Evolutionary conservation across 2,329 filamentous ascomycete genomes (phyloP), one percentile per base, ranked within the genome.

Genomic region (Pseudogymnoascus sp.): DNA sequence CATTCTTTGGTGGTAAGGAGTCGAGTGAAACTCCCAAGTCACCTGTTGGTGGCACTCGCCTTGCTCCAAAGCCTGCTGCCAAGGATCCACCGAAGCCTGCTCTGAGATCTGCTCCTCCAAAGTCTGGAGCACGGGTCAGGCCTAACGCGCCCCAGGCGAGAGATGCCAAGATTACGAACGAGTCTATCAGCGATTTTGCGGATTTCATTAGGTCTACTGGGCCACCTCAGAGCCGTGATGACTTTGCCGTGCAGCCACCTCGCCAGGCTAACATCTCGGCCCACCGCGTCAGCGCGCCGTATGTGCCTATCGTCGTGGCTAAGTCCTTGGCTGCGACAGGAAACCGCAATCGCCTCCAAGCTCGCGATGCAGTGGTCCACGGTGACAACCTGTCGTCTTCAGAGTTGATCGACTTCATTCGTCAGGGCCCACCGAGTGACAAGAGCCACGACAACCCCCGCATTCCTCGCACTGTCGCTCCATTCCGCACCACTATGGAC

Each of bases 401-500:
- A 4, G 94, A 97, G 63, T 77, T 99, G 62, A 96, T 97, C 66
- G 92, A 97, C 71, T 97, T 99, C 73, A 95, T 99, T 66, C 87
- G 92, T 50, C 87, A 90, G 71, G 93, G 92, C 0, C 92, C 92
- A 2, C 87, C 89, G 0, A 81, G 77, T 63, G 72, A 77, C 47
- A 58, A 66, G 12, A 76, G 78, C 35, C 79, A 78, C 43, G 80
- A 81, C 25, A 82, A 83, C 64, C 89, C 86, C 62, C 86, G 90
- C 22, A 94, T 95, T 64, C 88, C 91, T 41, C 86, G 89, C 16
- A 84, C 83, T n/a, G 86, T 94, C 11, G 91, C 92, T 8, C 90
- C 92, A 1, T 96, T 95, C 78, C 83, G 90, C 60, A 86, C 82
- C 36, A 93, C 91, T 0, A 88, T 92, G 81, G 92, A 96, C 72